These are phyloP conservation scores for Musa beccarii DNA, from an alignment of 176 grass and related monocot genomes.

Conservation along the genomic window DNA sequence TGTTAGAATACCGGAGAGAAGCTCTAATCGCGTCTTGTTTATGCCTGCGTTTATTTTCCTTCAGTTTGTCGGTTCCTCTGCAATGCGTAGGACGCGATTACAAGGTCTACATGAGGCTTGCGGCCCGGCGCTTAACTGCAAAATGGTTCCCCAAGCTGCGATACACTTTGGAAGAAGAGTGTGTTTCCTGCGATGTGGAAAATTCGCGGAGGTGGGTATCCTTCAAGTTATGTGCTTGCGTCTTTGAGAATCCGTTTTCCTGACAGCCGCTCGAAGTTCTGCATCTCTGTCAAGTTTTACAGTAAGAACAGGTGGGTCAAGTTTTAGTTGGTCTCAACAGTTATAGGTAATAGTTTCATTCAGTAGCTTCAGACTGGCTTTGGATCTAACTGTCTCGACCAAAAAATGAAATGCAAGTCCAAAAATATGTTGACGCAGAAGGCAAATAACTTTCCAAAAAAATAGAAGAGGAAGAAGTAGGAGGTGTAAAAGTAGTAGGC, in stretches of 20 bases:
- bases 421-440: neutral
- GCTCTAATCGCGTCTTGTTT: neutral
- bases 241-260: neutral
- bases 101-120: neutral
- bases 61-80: slow-evolving; percentile 4
- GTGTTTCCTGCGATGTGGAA: neutral
- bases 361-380: neutral
- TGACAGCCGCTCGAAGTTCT: neutral
- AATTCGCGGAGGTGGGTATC: slow-evolving; percentile 7
- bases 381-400: neutral
- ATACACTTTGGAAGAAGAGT: neutral
- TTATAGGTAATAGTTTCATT: neutral
- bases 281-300: neutral
- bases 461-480: too few relatives aligned
- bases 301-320: too few relatives aligned
- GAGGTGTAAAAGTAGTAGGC: too few relatives aligned
- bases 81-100: neutral
- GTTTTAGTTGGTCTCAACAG: neutral
- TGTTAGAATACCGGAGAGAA: neutral
- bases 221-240: neutral
- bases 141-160: slow-evolving; percentile 1
- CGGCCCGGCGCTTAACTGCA: neutral
- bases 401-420: neutral
- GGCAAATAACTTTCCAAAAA: too few relatives aligned
- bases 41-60: neutral